These are phyloP conservation scores for Schwanniomyces polymorphus DNA, from an alignment of 805 yeast genomes.

Conservation along the genomic window DNA sequence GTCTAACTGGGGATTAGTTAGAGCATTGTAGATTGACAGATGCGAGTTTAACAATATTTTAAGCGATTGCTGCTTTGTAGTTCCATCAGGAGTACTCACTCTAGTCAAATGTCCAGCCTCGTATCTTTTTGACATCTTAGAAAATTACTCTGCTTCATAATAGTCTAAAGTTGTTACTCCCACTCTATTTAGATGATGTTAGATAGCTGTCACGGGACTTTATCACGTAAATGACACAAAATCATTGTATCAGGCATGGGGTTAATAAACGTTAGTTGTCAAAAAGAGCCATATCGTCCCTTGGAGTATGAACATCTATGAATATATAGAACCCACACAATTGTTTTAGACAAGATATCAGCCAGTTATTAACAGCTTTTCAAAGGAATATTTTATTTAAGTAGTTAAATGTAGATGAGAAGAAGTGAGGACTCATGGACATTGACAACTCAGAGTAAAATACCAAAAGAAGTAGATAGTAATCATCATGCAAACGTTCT, in stretches of 20 bases:
- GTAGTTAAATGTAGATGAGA: too few relatives aligned
- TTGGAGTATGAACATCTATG: too few relatives aligned
- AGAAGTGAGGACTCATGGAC: too few relatives aligned
- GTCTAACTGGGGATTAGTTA: slow-evolving; percentile 43
- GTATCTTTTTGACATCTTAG: not conserved
- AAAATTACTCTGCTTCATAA: not conserved
- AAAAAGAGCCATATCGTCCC: too few relatives aligned
- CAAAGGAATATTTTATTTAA: too few relatives aligned
- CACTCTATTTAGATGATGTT: not conserved
- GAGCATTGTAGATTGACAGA: slow-evolving; percentile 37
- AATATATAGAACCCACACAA: too few relatives aligned
- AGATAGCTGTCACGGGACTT: not conserved
- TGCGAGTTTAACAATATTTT: slow-evolving; percentile 33
- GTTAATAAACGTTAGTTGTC: not conserved
- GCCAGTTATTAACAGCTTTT: too few relatives aligned
- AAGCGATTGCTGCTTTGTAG: slow-evolving; percentile 5
- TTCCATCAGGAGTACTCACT: not conserved
- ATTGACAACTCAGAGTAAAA: too few relatives aligned
- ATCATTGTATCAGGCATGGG: not conserved
- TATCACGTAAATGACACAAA: not conserved
- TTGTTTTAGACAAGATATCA: too few relatives aligned
- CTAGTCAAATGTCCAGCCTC: not conserved
- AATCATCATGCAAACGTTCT: too few relatives aligned
- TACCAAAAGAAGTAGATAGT: too few relatives aligned
- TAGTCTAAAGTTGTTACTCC: not conserved